phyloP scores from a whole-genome alignment of 1,139 yeast genomes.

The Dujonia santamariae region DNA sequence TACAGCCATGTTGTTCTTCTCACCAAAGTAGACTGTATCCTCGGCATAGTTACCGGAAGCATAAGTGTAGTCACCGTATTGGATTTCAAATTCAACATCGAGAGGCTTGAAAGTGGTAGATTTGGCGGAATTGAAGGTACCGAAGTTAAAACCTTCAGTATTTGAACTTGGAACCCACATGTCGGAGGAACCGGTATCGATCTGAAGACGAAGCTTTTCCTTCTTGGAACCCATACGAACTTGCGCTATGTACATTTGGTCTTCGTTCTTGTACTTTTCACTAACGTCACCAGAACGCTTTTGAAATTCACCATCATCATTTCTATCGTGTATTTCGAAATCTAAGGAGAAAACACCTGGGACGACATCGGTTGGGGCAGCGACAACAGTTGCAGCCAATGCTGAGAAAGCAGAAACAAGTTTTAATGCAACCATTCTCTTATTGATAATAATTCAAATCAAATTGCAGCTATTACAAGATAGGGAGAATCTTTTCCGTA shows the following conservation, averaged over 20 bases:
- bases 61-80: slow-evolving; percentile 12
- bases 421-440: too few relatives aligned
- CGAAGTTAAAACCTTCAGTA: not conserved
- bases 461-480: too few relatives aligned
- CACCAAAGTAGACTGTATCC: slow-evolving; percentile 8
- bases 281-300: not conserved
- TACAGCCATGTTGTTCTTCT: slow-evolving; percentile 7
- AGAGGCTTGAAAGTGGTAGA: slow-evolving; percentile 4
- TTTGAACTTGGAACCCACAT: slow-evolving; percentile 8
- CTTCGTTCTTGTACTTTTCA: not conserved
- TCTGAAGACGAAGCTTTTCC: slow-evolving; percentile 22
- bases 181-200: slow-evolving; percentile 10
- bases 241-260: slow-evolving; percentile 4
- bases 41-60: slow-evolving; percentile 18
- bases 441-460: too few relatives aligned
- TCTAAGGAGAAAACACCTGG: not conserved
- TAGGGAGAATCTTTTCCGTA: too few relatives aligned
- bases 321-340: not conserved
- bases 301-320: slow-evolving; percentile 1
- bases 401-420: too few relatives aligned
- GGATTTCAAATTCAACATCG: slow-evolving; percentile 9
- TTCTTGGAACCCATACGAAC: slow-evolving; percentile 28
- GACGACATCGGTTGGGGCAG: slow-evolving; percentile 8
- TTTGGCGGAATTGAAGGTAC: slow-evolving; percentile 1
- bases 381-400: slow-evolving; percentile 1